Evolutionary conservation across 306 rosid genomes (phyloP), one percentile per base, ranked within the genome.

Genomic region (Gleditsia sinensis): DNA sequence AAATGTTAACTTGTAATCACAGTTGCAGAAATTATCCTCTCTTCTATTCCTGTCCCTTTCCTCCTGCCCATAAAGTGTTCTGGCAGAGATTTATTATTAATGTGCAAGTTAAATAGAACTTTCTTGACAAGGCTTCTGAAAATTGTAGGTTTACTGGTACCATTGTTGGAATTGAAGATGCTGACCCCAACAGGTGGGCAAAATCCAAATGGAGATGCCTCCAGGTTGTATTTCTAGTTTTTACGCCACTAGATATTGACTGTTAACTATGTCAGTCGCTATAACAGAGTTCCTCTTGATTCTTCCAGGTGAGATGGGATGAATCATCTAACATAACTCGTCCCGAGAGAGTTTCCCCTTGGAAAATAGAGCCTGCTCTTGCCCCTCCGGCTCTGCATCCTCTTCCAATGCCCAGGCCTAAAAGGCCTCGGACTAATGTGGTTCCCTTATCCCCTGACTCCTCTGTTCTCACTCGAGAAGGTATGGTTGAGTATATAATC

Each of bases 281-380:
- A 23, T 65, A 77, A 75, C 34, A 49, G 20, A 49, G 36, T 32
- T 53, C 49, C 34, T 32, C 67, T 3, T 65, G 59, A 42, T 56
- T 72, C 54, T 20, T 83, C 58, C 56, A 92, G 98, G 98, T 92
- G 88, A 88, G 92, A 84, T 92, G 98, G 98, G 98, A 92, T 75
- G 98, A 92, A 74, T 90, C 89, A 55, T 90, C 89, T 30, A 81
- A 89, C 20, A 84, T 88, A 16, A 83, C 94, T 49, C 98, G 95
- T 25, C 98, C 98, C 1, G 96, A 92, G 51, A 88, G 87, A 78
- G 96, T 92, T 57, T 90, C 96, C 23, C 92, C 96, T n/a, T 92
- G 98, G 98, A 92, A 92, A 85, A 81, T 92, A 72, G 98, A 90
- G 81, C 94, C 98, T 23, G 94, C 98, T 46, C 89, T 87, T 73